phyloP scores from a whole-genome alignment of 106 monocot species.

The Apostasia shenzhenica region DNA sequence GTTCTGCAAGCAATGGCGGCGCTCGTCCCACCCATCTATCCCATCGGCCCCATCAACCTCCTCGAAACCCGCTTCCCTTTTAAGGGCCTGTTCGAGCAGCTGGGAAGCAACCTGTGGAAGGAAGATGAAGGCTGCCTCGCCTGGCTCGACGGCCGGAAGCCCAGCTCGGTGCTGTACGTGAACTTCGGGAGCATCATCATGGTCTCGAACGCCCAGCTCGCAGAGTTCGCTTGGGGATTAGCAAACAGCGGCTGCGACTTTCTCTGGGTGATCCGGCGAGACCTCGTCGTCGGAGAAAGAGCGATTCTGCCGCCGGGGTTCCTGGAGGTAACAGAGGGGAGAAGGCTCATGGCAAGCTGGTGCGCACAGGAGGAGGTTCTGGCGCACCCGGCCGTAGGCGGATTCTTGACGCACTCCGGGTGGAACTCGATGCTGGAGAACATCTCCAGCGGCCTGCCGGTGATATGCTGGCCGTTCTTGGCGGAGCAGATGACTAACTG shows the following conservation, averaged over 20 bases:
- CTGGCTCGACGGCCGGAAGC: background rate
- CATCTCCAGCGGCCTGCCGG: constrained; percentile 6
- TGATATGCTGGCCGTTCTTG: constrained; percentile 6
- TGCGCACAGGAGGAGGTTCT: constrained; percentile 4
- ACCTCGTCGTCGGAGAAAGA: background rate
- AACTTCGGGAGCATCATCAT: constrained; percentile 6
- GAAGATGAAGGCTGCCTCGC: background rate
- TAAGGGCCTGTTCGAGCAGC: too few relatives aligned
- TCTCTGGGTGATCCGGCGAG: constrained; percentile 1
- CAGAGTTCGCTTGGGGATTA: constrained; percentile 8
- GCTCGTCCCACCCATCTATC: background rate
- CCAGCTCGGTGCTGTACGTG: background rate
- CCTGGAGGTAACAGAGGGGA: background rate
- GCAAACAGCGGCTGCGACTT: background rate
- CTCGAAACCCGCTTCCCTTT: background rate
- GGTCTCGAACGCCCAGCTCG: background rate
- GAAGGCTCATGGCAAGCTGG: constrained; percentile 4
- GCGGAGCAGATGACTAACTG: constrained; percentile 5
- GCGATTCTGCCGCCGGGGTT: background rate
- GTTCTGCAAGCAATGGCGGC: background rate
- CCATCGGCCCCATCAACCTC: background rate
- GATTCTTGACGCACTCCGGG: constrained; percentile 7
- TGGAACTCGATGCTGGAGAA: constrained; percentile 12
- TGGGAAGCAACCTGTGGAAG: background rate
- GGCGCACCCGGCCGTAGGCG: constrained; percentile 1